These are phyloP conservation scores for Diaporthe helianthi DNA, from an alignment of 2,329 filamentous ascomycete genomes.

Conservation along the genomic window DNA sequence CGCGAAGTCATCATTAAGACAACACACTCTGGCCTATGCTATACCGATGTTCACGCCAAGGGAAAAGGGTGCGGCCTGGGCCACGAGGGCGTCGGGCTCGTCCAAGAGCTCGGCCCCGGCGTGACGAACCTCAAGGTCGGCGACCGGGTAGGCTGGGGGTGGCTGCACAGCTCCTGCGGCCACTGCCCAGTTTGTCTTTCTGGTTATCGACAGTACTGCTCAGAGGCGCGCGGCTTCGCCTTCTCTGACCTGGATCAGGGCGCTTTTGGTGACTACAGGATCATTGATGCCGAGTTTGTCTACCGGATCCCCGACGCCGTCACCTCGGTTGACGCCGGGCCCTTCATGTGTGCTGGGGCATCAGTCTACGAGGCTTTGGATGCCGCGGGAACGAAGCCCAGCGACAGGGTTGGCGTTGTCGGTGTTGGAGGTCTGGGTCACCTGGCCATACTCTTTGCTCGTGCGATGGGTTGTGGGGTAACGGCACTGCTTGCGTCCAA, in stretches of 20 bases:
- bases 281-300: constrained; percentile 46
- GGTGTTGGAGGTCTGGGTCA: constrained; percentile 69
- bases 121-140: constrained; percentile 43
- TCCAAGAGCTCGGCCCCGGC: constrained; percentile 42
- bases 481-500: constrained; percentile 23
- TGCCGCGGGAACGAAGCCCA: constrained; percentile 38
- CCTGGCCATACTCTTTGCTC: constrained; percentile 67
- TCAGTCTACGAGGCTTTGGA: constrained; percentile 47
- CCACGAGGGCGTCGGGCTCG: constrained; percentile 48
- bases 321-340: constrained; percentile 48
- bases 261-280: constrained; percentile 43
- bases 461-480: constrained; percentile 59
- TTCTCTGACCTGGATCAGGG: constrained; percentile 47
- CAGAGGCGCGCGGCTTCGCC: constrained; percentile 44
- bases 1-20: constrained; percentile 60
- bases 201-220: constrained; percentile 40
- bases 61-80: constrained; percentile 41
- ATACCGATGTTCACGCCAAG: constrained; percentile 54
- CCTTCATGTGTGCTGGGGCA: constrained; percentile 54
- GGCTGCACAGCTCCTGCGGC: constrained; percentile 41
- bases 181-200: constrained; percentile 38
- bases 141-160: constrained; percentile 48
- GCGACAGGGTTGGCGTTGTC: constrained; percentile 49
- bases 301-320: constrained; percentile 50
- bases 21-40: constrained; percentile 67